A percentile compares a stretch with the other conserved stretches of the same genome.
Evolutionary conservation across 169 alveolate species (phyloP).

Genomic region (Amoebophrya sp.): DNA sequence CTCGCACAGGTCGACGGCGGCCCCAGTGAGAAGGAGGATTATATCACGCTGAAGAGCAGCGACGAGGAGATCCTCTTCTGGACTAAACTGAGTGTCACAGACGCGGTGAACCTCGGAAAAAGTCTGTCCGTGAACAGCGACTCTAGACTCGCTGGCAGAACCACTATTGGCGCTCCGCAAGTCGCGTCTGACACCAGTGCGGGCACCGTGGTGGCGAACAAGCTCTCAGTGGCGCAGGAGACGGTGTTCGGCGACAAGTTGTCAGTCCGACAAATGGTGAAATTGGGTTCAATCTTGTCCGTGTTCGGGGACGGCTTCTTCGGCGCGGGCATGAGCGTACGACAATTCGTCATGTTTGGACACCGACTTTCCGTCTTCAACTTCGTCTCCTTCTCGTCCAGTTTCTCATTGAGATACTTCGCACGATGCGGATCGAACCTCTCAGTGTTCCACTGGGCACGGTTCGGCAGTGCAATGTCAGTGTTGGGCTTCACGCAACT

Average conservation of each 20-base stretch:
- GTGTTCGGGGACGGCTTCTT: constrained; percentile 34
- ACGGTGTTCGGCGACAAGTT: not conserved
- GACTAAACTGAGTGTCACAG: not conserved
- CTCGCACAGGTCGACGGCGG: too few relatives aligned
- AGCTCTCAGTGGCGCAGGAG: constrained; percentile 4
- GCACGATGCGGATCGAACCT: constrained; percentile 6
- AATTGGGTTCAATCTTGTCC: not conserved
- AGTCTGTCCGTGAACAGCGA: not conserved
- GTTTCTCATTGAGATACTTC: not conserved
- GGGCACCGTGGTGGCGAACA: constrained; percentile 24
- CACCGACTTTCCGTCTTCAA: not conserved
- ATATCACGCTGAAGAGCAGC: not conserved
- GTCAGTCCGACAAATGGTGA: not conserved
- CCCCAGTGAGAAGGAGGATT: not conserved
- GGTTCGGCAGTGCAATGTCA: not conserved
- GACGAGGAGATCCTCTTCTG: not conserved
- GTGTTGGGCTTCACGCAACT: constrained; percentile 29
- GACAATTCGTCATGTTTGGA: not conserved
- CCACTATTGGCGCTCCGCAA: not conserved
- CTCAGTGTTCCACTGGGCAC: constrained; percentile 35
- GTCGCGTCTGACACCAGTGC: not conserved
- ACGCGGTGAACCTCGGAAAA: not conserved
- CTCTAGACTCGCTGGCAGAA: not conserved
- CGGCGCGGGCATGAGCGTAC: constrained; percentile 26
- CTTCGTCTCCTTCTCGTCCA: not conserved